Conservation (phyloP, 2,329 filamentous ascomycete species). For the Ophiostoma perfectum region DNA sequence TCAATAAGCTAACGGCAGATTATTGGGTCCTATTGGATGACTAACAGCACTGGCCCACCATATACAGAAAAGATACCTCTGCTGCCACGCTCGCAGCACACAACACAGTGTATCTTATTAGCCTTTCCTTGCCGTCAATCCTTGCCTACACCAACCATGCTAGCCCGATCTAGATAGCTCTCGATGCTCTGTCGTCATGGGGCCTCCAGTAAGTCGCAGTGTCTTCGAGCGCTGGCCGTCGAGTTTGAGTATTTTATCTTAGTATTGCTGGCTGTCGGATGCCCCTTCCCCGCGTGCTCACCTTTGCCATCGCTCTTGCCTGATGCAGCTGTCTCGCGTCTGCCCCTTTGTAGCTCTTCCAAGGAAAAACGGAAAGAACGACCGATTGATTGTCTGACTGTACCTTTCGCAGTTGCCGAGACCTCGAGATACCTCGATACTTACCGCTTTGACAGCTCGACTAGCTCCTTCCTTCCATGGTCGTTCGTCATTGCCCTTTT, state of each 20-base stretch:
- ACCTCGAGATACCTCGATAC: neutral
- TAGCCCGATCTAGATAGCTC: slow-evolving; percentile 16
- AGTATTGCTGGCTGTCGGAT: neutral
- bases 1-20: slow-evolving; percentile 3
- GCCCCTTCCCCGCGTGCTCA: neutral
- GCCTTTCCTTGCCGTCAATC: slow-evolving; percentile 2
- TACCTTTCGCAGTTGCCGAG: slow-evolving; percentile 5
- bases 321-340: neutral
- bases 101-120: neutral
- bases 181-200: slow-evolving; percentile 16
- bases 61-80: neutral
- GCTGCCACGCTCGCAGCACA: neutral
- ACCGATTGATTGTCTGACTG: neutral
- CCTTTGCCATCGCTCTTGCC: neutral
- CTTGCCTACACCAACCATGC: neutral
- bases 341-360: neutral
- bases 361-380: too few relatives aligned
- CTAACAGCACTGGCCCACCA: neutral
- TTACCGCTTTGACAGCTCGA: neutral
- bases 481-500: slow-evolving; percentile 1
- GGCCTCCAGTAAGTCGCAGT: neutral
- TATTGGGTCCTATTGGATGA: slow-evolving; percentile 10
- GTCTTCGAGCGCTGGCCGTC: neutral
- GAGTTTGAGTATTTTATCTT: neutral
- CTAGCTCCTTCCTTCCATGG: slow-evolving; percentile 17